Evolutionary conservation across 768 basidiomycete species (phyloP), one percentile per base, ranked within the genome.

Genomic region (Hypholoma fasciculare): DNA sequence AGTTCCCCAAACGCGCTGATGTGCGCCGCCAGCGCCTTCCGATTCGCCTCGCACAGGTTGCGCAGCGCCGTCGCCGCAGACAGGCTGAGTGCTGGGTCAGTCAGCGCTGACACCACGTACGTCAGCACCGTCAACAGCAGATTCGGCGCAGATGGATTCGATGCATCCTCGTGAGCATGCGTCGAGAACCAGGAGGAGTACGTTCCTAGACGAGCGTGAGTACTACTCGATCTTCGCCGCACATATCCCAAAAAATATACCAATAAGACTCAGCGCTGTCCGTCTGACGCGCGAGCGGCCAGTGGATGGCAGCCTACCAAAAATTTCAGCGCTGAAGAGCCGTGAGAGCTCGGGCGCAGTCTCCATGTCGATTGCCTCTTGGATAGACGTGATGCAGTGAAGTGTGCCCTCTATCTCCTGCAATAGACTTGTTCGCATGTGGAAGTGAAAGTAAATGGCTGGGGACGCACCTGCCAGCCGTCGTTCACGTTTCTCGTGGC

Each of bases 1-100:
- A 98, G 71, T 58, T 89, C 86, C 4, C 87, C 90, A 70, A 98
- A 96, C 0, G 92, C 90, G 2, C 78, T 80, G 38, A 97, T 93
- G 64, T 93, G 92, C 6, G 86, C 83, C 1, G 93, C 91, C 12
- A 97, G 77, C 9, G 87, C 90, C n/a, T 78, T 78, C 53, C 96
- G 78, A 68, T 97, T 97, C 39, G 92, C 86, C 71, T 97, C 95
- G 65, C 96, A 97, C 3, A 97, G 72, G 54, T 93, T 89, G 40
- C 92, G 86, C 26, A 98, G 78, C 0, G 93, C 86, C 49, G 88
- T 87, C 0, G 94, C 94, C 1, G 94, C 93, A 7, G 85, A 80
- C 0, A 85, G 80, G 67, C 82, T 90, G 30, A 88, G 77, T 30
- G 73, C 71, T 6, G 81, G 82, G 59, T 92, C 91, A 0, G 84